These are phyloP conservation scores for Exophiala mesophila DNA, from an alignment of 2,329 filamentous ascomycete species.

Conservation along the genomic window DNA sequence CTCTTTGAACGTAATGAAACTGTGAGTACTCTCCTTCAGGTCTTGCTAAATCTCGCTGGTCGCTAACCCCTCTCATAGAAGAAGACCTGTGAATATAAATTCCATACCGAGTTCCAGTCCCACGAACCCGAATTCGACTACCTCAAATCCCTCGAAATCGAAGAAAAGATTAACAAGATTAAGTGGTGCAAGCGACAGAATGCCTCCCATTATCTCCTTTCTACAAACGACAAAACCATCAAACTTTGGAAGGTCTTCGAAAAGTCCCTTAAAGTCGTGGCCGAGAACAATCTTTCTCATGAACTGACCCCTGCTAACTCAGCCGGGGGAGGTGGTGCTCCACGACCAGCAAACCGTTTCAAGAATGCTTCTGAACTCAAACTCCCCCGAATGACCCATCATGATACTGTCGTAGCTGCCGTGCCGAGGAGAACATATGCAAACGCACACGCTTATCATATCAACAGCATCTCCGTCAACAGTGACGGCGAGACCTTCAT, in stretches of 20 bases:
- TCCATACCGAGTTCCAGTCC: conserved; percentile 99
- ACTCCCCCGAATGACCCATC: conserved; percentile 91
- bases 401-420: conserved; percentile 95
- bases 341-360: conserved; percentile 69
- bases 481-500: conserved; percentile 99
- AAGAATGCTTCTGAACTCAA: conserved; percentile 78
- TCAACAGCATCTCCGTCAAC: conserved; percentile 99
- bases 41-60: conserved; percentile 2
- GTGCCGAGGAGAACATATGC: conserved; percentile 94
- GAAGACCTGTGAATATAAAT: conserved; percentile 99
- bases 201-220: conserved; percentile 94
- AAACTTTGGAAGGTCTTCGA: conserved; percentile 99
- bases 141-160: conserved; percentile 96
- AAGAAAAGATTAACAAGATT: conserved; percentile 99
- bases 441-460: conserved; percentile 98
- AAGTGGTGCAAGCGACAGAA: conserved; percentile 99
- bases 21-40: conserved; percentile 49
- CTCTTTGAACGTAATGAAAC: conserved; percentile 76
- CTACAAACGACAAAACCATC: conserved; percentile 99
- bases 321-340: conserved; percentile 70
- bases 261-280: conserved; percentile 97
- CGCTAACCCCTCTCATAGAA: conserved; percentile 57
- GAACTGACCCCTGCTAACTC: conserved; percentile 75
- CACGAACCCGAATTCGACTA: conserved; percentile 99
- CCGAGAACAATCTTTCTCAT: conserved; percentile 96